Base-by-base conservation (phyloP, 1,284 basidiomycete species). In the Pulveroboletus sp. region DNA sequence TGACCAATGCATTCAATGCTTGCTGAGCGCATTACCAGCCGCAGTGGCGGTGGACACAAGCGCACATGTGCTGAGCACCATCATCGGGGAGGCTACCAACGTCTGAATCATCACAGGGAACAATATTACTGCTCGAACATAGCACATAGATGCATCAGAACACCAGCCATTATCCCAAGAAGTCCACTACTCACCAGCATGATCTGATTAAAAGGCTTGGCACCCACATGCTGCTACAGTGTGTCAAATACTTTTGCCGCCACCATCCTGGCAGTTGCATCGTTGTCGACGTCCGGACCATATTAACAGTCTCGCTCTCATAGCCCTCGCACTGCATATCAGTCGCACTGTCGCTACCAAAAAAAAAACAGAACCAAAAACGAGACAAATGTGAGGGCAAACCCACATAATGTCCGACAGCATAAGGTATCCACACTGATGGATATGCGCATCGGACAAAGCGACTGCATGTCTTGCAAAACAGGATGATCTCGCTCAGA, bases 31-130 rank as follows among this genome's bases (percentile, higher is more conserved):
- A 48, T 82, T 81, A 10, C 96, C 96, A 40, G 97, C 96, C 9
- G 98, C 96, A 6, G 91, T 91, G 17, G 98, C 94, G 42, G 99
- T 80, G 0, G 93, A 89, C 4, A 88, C 89, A 13, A 99, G 77
- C 5, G 96, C 96, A 19, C 89, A 85, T n/a, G 93, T 93, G 69
- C 99, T 98, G 86, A 98, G 98, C 4, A 90, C 86, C 3, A 93
- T 89, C 82, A 99, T 95, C 0, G 96, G 96, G 39, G 84, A 83
- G 7, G 88, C 84, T 40, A 92, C 95, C 60, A 99, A 80, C 8
- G 95, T 95, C 0, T 96, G 97, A 50, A 99, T 93, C 53, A 99
- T 78, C n/a, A 97, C 91, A 0, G 97, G 97, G 91, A 99, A 98
- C 50, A 99, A 95, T 15, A 91, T 95, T 46, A 88, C 81, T 13